These are phyloP conservation scores for Dendrobium officinale DNA, from an alignment of 106 monocot species.

Conservation along the genomic window DNA sequence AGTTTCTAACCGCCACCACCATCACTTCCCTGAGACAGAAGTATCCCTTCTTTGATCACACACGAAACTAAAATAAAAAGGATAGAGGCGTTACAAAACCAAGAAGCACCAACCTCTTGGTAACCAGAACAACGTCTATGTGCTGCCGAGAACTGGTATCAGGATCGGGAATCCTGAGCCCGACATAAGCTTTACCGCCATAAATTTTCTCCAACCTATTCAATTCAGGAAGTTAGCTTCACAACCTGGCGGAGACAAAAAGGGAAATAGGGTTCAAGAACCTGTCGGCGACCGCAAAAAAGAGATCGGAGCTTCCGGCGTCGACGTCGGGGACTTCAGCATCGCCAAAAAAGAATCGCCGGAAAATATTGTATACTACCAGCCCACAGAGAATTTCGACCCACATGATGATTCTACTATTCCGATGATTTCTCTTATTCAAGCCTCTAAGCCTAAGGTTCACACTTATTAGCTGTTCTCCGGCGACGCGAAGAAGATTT, in stretches of 20 bases:
- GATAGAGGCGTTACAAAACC: background rate
- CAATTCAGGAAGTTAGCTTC: background rate
- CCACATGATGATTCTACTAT: conserved; percentile 41
- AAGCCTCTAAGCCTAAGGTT: background rate
- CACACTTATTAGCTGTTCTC: background rate
- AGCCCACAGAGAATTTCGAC: conserved; percentile 68
- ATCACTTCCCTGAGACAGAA: conserved; percentile 54
- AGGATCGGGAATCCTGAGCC: conserved; percentile 84
- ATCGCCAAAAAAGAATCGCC: conserved; percentile 27
- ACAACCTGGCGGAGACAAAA: background rate
- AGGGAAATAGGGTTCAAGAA: conserved; percentile 14
- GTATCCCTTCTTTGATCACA: background rate
- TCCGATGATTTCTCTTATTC: background rate
- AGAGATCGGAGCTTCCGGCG: conserved; percentile 41
- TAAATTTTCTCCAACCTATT: conserved; percentile 70
- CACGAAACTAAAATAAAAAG: background rate
- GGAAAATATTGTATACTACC: conserved; percentile 56
- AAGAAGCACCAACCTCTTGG: conserved; percentile 34
- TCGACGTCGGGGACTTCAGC: conserved; percentile 34
- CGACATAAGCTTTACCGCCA: conserved; percentile 78
- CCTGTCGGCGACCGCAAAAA: conserved; percentile 69
- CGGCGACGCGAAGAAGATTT: too few species aligned
- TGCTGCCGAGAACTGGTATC: conserved; percentile 54
- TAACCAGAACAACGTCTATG: conserved; percentile 69
- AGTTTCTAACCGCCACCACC: conserved; percentile 66